Percentiles rank a stretch among this genome's conserved stretches.
These are phyloP conservation scores for Geotrichum reessii DNA, from an alignment of 1,139 yeast genomes.

Conservation along the genomic window DNA sequence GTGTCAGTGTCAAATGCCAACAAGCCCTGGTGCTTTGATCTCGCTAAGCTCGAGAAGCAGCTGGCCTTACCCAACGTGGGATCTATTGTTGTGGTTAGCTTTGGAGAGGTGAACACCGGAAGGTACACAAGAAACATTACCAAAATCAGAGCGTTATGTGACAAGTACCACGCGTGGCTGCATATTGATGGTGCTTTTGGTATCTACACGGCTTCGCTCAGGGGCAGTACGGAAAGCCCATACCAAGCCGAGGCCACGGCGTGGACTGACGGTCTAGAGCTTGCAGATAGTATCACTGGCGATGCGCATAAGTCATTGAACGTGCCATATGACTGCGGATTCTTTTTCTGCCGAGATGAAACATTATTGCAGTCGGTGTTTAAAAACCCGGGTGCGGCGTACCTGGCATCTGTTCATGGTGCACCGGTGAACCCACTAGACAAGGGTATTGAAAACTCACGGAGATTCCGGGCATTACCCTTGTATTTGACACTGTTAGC, in stretches of 20 bases:
- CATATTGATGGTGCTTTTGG: slow-evolving; percentile 33
- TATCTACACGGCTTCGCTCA: slow-evolving; percentile 22
- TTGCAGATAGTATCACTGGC: slow-evolving; percentile 30
- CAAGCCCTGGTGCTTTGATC: slow-evolving; percentile 27
- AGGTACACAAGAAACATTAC: slow-evolving; percentile 23
- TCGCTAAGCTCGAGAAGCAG: slow-evolving; percentile 20
- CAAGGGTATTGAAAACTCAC: slow-evolving; percentile 29
- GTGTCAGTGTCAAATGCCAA: slow-evolving; percentile 17
- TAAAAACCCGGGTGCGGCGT: slow-evolving; percentile 29
- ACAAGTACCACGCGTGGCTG: slow-evolving; percentile 29
- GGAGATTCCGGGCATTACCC: slow-evolving; percentile 30
- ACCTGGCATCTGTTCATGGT: slow-evolving; percentile 20
- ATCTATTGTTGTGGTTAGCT: slow-evolving; percentile 26
- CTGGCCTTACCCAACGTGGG: slow-evolving; percentile 15
- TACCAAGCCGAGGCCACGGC: slow-evolving; percentile 18
- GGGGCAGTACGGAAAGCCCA: neutral
- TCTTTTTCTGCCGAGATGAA: slow-evolving; percentile 23
- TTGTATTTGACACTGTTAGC: slow-evolving; percentile 27
- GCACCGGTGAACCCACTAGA: slow-evolving; percentile 22
- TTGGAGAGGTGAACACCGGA: slow-evolving; percentile 32
- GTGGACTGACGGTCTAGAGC: slow-evolving; percentile 25
- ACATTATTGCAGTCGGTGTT: slow-evolving; percentile 22
- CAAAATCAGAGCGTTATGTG: slow-evolving; percentile 25
- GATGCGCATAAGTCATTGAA: slow-evolving; percentile 31
- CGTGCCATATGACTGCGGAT: slow-evolving; percentile 31